A percentile compares a stretch with the other conserved stretches of the same genome.
phyloP scores from a whole-genome alignment of 257 asterid genomes.

The Scutellaria minor region DNA sequence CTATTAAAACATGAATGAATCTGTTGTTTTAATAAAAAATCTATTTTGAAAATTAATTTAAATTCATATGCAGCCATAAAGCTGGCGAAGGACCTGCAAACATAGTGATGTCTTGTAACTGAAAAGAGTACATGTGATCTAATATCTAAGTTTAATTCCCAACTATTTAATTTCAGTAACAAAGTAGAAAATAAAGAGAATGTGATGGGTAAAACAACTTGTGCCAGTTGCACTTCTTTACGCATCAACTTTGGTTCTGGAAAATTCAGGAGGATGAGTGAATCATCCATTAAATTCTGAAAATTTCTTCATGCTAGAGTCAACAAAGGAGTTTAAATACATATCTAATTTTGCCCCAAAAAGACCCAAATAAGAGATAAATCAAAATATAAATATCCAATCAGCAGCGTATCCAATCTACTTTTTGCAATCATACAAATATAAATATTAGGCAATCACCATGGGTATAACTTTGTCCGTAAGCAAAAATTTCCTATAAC shows the following conservation, averaged over 20 bases:
- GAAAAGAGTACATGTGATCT: too few relatives aligned
- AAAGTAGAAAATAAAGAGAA: not conserved
- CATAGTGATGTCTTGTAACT: too few relatives aligned
- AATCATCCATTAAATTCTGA: not conserved
- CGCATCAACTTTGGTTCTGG: too few relatives aligned
- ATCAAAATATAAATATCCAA: not conserved
- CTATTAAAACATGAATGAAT: too few relatives aligned
- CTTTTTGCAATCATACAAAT: not conserved
- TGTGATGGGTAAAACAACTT: not conserved
- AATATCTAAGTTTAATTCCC: too few relatives aligned
- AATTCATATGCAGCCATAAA: too few relatives aligned
- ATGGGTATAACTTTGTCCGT: not conserved
- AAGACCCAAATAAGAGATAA: not conserved
- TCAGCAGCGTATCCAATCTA: too few relatives aligned
- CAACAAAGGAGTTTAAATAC: not conserved
- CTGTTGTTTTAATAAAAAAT: too few relatives aligned
- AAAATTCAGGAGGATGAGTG: too few relatives aligned
- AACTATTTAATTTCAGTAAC: not conserved
- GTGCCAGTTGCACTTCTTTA: too few relatives aligned
- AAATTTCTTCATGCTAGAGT: not conserved
- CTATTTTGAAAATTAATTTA: not conserved
- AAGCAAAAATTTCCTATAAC: slow-evolving; percentile 24
- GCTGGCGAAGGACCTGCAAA: too few relatives aligned
- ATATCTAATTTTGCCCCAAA: not conserved
- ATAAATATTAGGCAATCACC: slow-evolving; percentile 11